Conservation (phyloP, 768 basidiomycete species). For the Suillus fuscotomentosus region DNA sequence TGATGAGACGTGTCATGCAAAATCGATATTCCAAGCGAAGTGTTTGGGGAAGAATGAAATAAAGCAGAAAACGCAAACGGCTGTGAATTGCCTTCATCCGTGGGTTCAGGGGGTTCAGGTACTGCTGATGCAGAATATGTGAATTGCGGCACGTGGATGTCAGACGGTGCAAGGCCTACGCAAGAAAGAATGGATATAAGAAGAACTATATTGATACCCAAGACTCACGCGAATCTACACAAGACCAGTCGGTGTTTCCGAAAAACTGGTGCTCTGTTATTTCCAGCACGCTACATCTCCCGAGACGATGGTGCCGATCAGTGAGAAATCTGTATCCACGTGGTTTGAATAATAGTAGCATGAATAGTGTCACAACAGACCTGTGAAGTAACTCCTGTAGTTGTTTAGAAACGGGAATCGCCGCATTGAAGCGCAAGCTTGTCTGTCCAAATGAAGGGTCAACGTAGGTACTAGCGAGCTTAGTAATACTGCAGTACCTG, state of each 20-base stretch:
- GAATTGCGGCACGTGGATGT: constrained; percentile 76
- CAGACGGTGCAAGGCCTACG: constrained; percentile 47
- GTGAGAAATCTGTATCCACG: constrained; percentile 53
- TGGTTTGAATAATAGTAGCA: constrained; percentile 2
- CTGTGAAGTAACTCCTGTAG: constrained; percentile 58
- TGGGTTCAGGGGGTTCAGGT: constrained; percentile 27
- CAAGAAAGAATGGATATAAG: constrained; percentile 7
- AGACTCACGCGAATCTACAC: constrained; percentile 48
- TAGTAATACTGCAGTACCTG: constrained; percentile 41
- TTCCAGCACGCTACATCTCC: constrained; percentile 57
- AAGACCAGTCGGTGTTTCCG: constrained; percentile 50
- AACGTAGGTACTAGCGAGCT: neutral
- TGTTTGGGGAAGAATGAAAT: constrained; percentile 66
- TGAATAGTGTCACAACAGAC: constrained; percentile 14
- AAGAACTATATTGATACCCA: neutral
- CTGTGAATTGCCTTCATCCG: constrained; percentile 41
- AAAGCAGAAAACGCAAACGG: constrained; percentile 78
- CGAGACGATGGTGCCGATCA: constrained; percentile 59
- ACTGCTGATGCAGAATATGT: constrained; percentile 49
- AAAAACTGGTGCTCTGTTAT: constrained; percentile 70
- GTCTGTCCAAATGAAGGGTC: constrained; percentile 36
- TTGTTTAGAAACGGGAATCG: constrained; percentile 42
- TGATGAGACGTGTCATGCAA: constrained; percentile 41
- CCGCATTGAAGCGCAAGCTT: constrained; percentile 55
- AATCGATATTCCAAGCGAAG: constrained; percentile 47